Evolutionary conservation across 345 rosid genomes (phyloP), one percentile per base, ranked within the genome.

Genomic region (Nasturtium officinale): DNA sequence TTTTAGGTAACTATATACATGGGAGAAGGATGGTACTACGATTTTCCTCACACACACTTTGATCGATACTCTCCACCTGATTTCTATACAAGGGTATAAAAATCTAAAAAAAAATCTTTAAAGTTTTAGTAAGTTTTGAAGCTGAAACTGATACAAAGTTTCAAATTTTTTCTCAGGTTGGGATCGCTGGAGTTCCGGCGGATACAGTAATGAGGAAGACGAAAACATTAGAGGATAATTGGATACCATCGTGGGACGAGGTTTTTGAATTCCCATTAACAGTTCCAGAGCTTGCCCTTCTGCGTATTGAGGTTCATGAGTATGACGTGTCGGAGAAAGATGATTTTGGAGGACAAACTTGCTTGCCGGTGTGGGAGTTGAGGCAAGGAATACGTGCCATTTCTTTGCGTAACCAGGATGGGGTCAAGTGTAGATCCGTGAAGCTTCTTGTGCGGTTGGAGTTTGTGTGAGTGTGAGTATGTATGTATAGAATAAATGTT

Each of bases 321-420:
- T 90, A 89, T 2, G 97, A 93, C 80, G 79, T 84, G 87, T 89
- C 97, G 0, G 96, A 87, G 67, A 93, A 87, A 23, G 97, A 94
- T 45, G 98, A 94, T 76, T 94, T 94, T 50, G 92, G 92, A 48
- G 97, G 98, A 45, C 97, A 94, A 86, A 83, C 95, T 46, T 87
- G 92, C 82, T 70, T 94, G 30, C 97, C 96, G 6, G 80, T 90
- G 51, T 81, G 83, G 11, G 98, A 93, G 75, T 17, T 93, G 75
- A 82, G 79, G 74, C 69, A 78, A 30, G 97, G 98, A 71, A 85
- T 93, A 42, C 90, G 97, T 68, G 83, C 86, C 8, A 83, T 91
- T 76, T 79, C 91, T 1, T 84, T 93, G 20, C 71, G 76, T 60
- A 45, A 67, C 64, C 80, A 29, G 18, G 81, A 87, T 62, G 96